phyloP scores from a whole-genome alignment of 2,329 filamentous ascomycete species.

The Chrysoporthe deuterocubensis region DNA sequence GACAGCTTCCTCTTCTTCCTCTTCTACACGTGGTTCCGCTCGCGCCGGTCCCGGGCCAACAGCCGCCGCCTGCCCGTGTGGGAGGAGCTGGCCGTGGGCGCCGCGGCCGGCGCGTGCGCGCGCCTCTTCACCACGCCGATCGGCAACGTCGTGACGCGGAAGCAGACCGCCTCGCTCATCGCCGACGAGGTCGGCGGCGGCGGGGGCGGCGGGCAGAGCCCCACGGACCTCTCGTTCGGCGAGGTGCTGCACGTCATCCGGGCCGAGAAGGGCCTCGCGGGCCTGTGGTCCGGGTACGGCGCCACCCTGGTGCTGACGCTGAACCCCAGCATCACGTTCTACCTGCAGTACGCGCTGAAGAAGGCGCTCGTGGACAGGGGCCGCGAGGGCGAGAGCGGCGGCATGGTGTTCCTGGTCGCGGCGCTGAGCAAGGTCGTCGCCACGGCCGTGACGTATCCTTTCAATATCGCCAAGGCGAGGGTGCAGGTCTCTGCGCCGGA shows the following conservation, averaged over 20 bases:
- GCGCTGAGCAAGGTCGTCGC: constrained; percentile 80
- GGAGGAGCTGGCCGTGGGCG: constrained; percentile 76
- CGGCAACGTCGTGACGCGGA: constrained; percentile 79
- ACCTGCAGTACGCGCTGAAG: constrained; percentile 75
- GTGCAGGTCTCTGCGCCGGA: constrained; percentile 63
- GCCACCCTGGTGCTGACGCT: constrained; percentile 79
- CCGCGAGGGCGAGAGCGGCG: constrained; percentile 39
- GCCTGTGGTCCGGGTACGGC: constrained; percentile 89
- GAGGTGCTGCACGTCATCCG: constrained; percentile 68
- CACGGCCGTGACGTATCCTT: constrained; percentile 79
- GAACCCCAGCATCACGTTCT: constrained; percentile 86
- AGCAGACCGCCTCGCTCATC: constrained; percentile 67
- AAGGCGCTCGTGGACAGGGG: constrained; percentile 57
- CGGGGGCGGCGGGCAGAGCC: constrained; percentile 34
- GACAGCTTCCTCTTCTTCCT: constrained; percentile 56
- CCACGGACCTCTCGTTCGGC: constrained; percentile 43
- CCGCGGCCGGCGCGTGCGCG: constrained; percentile 74
- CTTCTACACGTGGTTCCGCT: constrained; percentile 65
- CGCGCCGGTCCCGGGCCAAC: constrained; percentile 38
- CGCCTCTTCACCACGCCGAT: constrained; percentile 80
- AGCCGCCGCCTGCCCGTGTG: constrained; percentile 59
- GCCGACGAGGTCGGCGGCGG: constrained; percentile 34
- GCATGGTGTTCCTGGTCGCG: constrained; percentile 57
- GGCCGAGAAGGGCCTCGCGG: constrained; percentile 70
- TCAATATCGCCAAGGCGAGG: constrained; percentile 82